A percentile compares a stretch with the other conserved stretches of the same genome.
phyloP scores from a whole-genome alignment of 495 filamentous ascomycete species.

The Daldinia vernicosa region DNA sequence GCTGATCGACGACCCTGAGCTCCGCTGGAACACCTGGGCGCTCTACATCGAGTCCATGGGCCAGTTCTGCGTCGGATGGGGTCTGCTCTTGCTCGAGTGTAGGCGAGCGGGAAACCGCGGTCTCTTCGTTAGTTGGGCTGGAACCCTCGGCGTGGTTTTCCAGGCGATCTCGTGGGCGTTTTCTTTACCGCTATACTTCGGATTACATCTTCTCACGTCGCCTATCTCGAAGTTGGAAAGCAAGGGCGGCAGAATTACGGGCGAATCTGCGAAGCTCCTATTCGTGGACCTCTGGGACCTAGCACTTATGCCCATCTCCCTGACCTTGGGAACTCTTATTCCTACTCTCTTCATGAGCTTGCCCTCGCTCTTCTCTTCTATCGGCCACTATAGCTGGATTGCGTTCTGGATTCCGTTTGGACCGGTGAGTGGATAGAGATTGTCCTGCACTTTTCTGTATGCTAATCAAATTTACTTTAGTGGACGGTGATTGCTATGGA shows the following conservation, averaged over 20 bases:
- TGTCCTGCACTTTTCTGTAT: not conserved
- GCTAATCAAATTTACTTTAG: constrained; percentile 12
- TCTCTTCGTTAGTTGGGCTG: constrained; percentile 61
- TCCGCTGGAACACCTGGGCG: constrained; percentile 53
- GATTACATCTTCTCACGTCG: constrained; percentile 63
- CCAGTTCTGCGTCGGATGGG: constrained; percentile 65
- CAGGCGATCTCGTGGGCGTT: constrained; percentile 65
- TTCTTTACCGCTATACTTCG: constrained; percentile 61
- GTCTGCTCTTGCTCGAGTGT: constrained; percentile 64
- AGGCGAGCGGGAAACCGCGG: constrained; percentile 64
- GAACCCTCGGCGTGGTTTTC: constrained; percentile 60
- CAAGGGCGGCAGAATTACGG: constrained; percentile 24
- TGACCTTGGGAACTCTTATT: constrained; percentile 60
- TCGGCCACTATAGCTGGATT: constrained; percentile 65
- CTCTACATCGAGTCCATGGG: constrained; percentile 62
- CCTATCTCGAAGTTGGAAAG: constrained; percentile 52
- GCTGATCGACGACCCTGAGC: constrained; percentile 57
- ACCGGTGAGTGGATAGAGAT: constrained; percentile 35
- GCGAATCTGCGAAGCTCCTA: constrained; percentile 54
- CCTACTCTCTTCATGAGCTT: constrained; percentile 63
- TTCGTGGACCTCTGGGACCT: constrained; percentile 59
- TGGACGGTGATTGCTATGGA: constrained; percentile 52
- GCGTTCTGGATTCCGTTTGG: constrained; percentile 71
- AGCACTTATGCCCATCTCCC: constrained; percentile 56
- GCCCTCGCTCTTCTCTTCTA: constrained; percentile 56